Conservation (phyloP, 1,284 basidiomycete species). For the Rhodotorula sp. region DNA sequence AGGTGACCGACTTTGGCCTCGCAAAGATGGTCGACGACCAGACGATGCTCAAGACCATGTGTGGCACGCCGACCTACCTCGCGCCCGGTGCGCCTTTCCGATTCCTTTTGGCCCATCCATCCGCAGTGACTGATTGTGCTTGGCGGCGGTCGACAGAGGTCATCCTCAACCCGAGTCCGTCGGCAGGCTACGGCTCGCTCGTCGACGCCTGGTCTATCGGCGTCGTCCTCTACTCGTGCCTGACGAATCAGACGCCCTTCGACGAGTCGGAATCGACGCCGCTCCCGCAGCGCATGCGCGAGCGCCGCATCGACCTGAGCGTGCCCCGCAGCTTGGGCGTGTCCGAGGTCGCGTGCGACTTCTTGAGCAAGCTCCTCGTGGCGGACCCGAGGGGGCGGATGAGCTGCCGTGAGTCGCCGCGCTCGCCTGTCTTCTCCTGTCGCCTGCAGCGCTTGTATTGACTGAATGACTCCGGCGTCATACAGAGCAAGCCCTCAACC, state of each 20-base stretch:
- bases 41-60: conserved; percentile 66
- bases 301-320: conserved; percentile 37
- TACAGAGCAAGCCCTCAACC: conserved; percentile 58
- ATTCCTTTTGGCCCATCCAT: no score
- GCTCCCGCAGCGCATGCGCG: conserved; percentile 52
- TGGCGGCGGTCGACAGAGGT: no score
- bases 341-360: conserved; percentile 55
- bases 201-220: conserved; percentile 94
- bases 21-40: conserved; percentile 75
- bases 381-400: conserved; percentile 61
- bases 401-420: conserved; percentile 54
- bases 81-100: conserved; percentile 57
- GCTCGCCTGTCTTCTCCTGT: background rate
- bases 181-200: conserved; percentile 73
- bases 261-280: conserved; percentile 59
- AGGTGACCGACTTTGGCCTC: conserved; percentile 90
- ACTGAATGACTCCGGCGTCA: background rate
- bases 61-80: conserved; percentile 79
- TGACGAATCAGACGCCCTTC: conserved; percentile 67
- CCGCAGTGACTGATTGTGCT: background rate
- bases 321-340: conserved; percentile 45
- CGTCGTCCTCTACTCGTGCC: conserved; percentile 87
- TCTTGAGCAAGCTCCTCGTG: conserved; percentile 58
- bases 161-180: conserved; percentile 63
- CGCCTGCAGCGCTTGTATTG: no score